Evolutionary conservation across 1,284 basidiomycete species (phyloP).

Genomic region (Coniophora puteana): DNA sequence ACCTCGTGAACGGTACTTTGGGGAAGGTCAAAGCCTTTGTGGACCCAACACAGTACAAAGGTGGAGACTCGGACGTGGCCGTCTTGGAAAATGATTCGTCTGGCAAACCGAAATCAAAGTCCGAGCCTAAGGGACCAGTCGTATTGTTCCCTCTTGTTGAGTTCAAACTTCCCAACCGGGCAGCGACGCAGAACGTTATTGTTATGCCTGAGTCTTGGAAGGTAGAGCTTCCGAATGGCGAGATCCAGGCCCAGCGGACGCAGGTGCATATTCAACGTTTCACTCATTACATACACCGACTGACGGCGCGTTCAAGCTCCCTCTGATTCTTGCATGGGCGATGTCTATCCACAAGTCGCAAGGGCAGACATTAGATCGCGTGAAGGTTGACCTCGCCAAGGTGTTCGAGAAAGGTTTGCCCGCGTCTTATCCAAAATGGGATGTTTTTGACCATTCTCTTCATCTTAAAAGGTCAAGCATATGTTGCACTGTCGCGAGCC

Average conservation of each 20-base stretch:
- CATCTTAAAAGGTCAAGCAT: conserved; percentile 70
- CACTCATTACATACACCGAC: too few relatives aligned
- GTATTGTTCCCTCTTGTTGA: conserved; percentile 71
- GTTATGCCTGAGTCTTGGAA: conserved; percentile 82
- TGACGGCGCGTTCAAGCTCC: conserved; percentile 51
- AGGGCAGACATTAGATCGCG: conserved; percentile 84
- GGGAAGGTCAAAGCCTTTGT: conserved; percentile 59
- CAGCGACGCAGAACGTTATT: too few relatives aligned
- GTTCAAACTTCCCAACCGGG: conserved; percentile 65
- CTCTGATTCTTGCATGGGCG: conserved; percentile 87
- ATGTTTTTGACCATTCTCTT: conserved; percentile 5
- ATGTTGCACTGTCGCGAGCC: conserved; percentile 94
- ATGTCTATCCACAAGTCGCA: conserved; percentile 96
- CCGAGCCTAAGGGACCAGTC: conserved; percentile 26
- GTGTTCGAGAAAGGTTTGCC: conserved; percentile 85
- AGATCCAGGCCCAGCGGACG: conserved; percentile 68
- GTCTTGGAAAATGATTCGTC: conserved; percentile 27
- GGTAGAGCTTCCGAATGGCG: conserved; percentile 79
- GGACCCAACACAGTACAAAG: conserved; percentile 24
- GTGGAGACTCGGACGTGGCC: conserved; percentile 24
- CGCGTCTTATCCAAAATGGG: not conserved
- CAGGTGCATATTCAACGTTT: conserved; percentile 50
- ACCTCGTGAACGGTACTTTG: conserved; percentile 74
- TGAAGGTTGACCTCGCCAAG: conserved; percentile 77
- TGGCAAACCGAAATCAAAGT: conserved; percentile 18